Base-by-base conservation (phyloP, 129 eudicot genomes). In the Dittrichia graveolens region DNA sequence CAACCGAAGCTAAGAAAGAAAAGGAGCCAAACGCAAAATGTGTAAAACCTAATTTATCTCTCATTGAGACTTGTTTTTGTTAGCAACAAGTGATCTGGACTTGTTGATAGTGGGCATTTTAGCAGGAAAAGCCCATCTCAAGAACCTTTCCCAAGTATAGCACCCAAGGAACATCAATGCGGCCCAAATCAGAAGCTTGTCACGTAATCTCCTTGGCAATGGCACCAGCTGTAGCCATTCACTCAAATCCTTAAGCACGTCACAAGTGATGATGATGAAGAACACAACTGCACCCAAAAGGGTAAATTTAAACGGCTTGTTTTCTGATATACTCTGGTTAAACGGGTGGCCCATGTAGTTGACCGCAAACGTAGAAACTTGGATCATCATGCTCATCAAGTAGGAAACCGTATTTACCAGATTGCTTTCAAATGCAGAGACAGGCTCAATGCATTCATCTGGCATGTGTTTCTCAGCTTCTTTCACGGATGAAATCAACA, bases 271-370 rank as follows among this genome's bases (percentile, higher is more conserved):
- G 7, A 81, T 88, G 0, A 87, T 85, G 71, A 92, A 89, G 73
- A 92, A 92, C 5, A 75, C 90, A 5, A 87, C 96, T 5, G 98
- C 94, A 0, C 82, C 91, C 41, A 83, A 8, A 69, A 92, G 91
- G 5, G 95, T 91, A 42, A 78, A 64, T 75, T 43, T 54, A 55
- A 89, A 89, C 8, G 96, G 95, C 35, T 81, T 81, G 81, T 92
- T 92, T 69, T 92, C 91, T 0, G 90, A 67, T 11, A 92, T 89
- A 43, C 98, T 89, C 75, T 89, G 95, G 65, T 92, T 92, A 61
- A 92, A 92, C 46, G 96, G 98, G 58, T 92, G 98, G 6, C 98
- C 98, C 92, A 89, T 92, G 79, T 92, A 92, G 72, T 92, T 92
- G 59, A 92, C 96, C 4, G 96, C 96, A 77, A 92, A 92, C 3